phyloP scores from a whole-genome alignment of 805 yeast species.

The Nakazawaea siamensis region DNA sequence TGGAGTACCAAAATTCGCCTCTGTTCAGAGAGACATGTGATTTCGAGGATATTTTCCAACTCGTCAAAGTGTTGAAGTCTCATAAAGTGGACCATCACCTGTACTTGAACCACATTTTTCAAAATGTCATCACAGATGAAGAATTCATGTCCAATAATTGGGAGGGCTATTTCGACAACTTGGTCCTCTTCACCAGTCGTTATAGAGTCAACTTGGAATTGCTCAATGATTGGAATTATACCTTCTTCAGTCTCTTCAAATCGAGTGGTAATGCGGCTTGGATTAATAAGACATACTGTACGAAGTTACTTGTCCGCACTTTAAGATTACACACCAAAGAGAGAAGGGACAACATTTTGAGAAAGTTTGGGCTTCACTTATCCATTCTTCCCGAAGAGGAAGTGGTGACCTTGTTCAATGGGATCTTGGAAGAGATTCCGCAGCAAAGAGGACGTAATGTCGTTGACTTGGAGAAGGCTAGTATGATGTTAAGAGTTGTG shows the following conservation, averaged over 20 bases:
- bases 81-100: not conserved
- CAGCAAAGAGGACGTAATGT: slow-evolving; percentile 3
- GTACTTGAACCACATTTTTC: slow-evolving; percentile 1
- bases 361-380: slow-evolving; percentile 2
- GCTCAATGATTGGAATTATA: slow-evolving; percentile 1
- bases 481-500: not conserved
- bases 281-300: not conserved
- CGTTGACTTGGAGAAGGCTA: not conserved
- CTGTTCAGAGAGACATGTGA: not conserved
- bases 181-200: not conserved
- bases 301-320: slow-evolving; percentile 2
- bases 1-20: not conserved
- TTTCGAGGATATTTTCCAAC: slow-evolving; percentile 1
- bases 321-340: not conserved
- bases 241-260: not conserved
- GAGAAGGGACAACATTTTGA: not conserved
- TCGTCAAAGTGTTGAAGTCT: slow-evolving; percentile 3
- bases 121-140: slow-evolving; percentile 3
- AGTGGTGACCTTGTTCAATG: not conserved
- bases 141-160: not conserved
- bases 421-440: not conserved
- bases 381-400: not conserved
- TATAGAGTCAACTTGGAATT: slow-evolving; percentile 3
- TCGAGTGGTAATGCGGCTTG: not conserved
- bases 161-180: not conserved